Base-by-base conservation (phyloP, 202 grass and related monocot genomes). In the Musa balbisiana region DNA sequence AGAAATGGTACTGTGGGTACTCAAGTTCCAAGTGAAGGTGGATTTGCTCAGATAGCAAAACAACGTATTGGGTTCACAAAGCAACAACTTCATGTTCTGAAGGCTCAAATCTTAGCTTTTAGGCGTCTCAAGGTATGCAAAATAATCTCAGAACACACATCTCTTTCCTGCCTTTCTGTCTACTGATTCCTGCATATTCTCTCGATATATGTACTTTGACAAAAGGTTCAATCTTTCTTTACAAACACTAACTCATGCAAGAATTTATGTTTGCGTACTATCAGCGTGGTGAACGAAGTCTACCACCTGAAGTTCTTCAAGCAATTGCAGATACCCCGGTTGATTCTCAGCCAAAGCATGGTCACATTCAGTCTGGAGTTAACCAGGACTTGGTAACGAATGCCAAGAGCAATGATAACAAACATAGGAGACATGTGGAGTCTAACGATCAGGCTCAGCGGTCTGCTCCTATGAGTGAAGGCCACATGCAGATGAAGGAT, bases 301-400 rank as follows among this genome's bases (percentile, higher is more conserved):
- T 95, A 9, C 96, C 96, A 19, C 75, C 89, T 72, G 95, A 99
- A 85, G 91, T 99, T 84, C 85, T 99, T 85, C 91, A 92, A 84
- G 87, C 92, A 49, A 99, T 95, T 53, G 75, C 87, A 85, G 78
- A 86, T 75, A 79, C 75, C 9, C 72, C 65, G 3, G 53, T 84
- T 60, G 84, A 91, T 55, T 80, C 83, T 80, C 85, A 94, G 79
- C 64, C 53, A 3, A 88, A 86, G 9, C 89, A 84, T 62, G 62
- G 49, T 33, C 59, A 67, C 62, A 81, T 69, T 76, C 76, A 75
- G 52, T 62, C 74, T 71, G 76, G 71, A 76, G 65, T 13, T 67
- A 90, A 71, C 43, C 81, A 51, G 53, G 91, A 86, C 20, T 66
- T 3, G 24, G 11, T 8, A 65, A 82, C 17, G 33, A 25, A 75